Percentiles rank a stretch among this genome's conserved stretches.
phyloP scores from a whole-genome alignment of 1,284 basidiomycete species.

The Ganoderma sp. region DNA sequence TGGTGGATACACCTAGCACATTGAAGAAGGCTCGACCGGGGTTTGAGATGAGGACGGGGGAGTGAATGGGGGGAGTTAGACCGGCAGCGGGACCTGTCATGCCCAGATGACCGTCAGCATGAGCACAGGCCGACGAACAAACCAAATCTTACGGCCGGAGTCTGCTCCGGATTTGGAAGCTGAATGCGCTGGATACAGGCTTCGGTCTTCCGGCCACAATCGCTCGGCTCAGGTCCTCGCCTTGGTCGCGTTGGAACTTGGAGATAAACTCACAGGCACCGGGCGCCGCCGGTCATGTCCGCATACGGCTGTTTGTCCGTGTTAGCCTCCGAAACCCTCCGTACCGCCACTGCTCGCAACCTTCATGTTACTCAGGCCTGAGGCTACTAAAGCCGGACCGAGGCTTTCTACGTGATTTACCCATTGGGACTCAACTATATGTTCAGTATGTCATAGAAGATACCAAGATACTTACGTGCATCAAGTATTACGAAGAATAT shows the following conservation, averaged over 20 bases:
- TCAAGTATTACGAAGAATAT: too few species aligned
- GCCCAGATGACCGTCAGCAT: neutral
- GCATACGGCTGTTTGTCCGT: conserved; percentile 1
- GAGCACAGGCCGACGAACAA: neutral
- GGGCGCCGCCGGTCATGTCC: neutral
- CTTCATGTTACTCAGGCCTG: too few species aligned
- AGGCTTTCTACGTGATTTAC: too few species aligned
- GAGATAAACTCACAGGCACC: neutral
- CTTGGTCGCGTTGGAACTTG: neutral
- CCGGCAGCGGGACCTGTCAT: neutral
- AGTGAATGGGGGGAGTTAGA: neutral
- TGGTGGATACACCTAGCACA: neutral
- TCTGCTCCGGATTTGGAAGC: neutral
- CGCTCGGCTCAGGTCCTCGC: neutral
- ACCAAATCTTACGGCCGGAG: neutral
- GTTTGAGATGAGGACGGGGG: neutral
- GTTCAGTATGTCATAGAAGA: too few species aligned
- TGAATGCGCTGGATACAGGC: neutral
- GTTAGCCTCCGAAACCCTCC: neutral
- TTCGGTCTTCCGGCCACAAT: neutral
- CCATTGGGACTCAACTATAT: too few species aligned
- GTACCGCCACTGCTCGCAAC: neutral
- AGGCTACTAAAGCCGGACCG: too few species aligned
- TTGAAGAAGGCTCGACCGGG: neutral
- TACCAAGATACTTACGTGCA: too few species aligned